These are phyloP conservation scores for Hymenoscyphus repandus DNA, from an alignment of 2,329 filamentous ascomycete species.

Conservation along the genomic window DNA sequence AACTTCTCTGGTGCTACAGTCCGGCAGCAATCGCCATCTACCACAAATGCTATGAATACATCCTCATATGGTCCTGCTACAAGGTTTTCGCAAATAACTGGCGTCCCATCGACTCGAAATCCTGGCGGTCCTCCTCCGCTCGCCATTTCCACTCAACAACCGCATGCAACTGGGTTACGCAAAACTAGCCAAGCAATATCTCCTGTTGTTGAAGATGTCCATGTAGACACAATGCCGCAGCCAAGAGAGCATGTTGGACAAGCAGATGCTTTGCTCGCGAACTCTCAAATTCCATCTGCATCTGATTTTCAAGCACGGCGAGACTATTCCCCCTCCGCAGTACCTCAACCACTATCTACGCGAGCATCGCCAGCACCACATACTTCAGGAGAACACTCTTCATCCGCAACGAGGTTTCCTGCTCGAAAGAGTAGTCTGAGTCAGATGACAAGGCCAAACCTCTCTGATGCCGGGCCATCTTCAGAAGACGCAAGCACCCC, in stretches of 20 bases:
- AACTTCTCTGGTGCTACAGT: constrained; percentile 38
- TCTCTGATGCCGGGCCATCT: constrained; percentile 9
- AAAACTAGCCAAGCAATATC: constrained; percentile 16
- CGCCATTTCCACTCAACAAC: constrained; percentile 22
- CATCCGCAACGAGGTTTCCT: constrained; percentile 43
- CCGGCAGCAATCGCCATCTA: constrained; percentile 16
- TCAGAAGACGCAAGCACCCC: constrained; percentile 14
- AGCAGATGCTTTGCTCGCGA: not conserved
- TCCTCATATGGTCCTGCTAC: constrained; percentile 20
- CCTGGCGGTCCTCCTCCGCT: constrained; percentile 23
- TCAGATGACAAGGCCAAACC: constrained; percentile 36
- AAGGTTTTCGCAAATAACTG: constrained; percentile 28
- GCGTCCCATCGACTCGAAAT: constrained; percentile 16
- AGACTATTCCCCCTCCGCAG: constrained; percentile 48
- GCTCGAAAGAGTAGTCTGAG: constrained; percentile 58
- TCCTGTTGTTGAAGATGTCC: constrained; percentile 16
- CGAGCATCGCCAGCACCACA: constrained; percentile 35
- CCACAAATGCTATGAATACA: constrained; percentile 1
- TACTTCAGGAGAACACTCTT: constrained; percentile 18
- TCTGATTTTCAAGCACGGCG: constrained; percentile 36
- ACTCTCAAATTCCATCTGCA: constrained; percentile 14
- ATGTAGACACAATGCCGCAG: constrained; percentile 8
- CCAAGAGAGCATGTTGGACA: not conserved
- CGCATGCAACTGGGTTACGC: constrained; percentile 16
- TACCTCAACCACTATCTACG: constrained; percentile 44